Evolutionary conservation across 129 eudicot genomes (phyloP), one percentile per base, ranked within the genome.

Genomic region (Flaveria trinervia): DNA sequence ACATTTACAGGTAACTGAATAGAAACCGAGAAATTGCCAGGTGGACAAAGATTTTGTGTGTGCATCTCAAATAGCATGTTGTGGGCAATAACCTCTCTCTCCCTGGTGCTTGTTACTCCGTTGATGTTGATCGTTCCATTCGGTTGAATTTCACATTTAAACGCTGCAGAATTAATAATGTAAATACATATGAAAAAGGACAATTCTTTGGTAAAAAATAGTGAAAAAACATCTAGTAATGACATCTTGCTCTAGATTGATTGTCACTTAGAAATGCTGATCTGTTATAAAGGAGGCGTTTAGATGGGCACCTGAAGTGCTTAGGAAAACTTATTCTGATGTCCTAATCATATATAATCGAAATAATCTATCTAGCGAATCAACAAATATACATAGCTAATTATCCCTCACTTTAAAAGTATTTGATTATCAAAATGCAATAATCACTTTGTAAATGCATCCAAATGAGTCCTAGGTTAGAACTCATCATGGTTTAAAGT

Each of bases 51-150:
- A 64, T 86, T 88, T 51, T 82, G 89, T 16, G 97, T 82, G 56
- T 70, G 92, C 97, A 91, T 91, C 77, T 83, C 83, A 56, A 91
- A 91, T 11, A 72, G 83, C 89, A 88, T 86, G 30, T 77, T 70
- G 73, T 85, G 83, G 78, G 59, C 80, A 28, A 46, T 10, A 56
- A 91, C 83, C 60, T 68, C 86, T 68, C 80, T 74, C 86, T 87
- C 85, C 17, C 97, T 89, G 0, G 92, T 86, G 0, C 76, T 23
- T 52, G 92, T 85, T 44, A 68, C 78, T 18, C 97, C 97, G 28
- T 78, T 22, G 51, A 91, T 83, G 45, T 80, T 43, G 25, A 87
- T 61, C 43, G 79, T 82, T 54, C 97, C 97, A 22, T 78, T 84
- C 5, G 76, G 43, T 78, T 82, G 82, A 44, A 88, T 77, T 39